phyloP scores from a whole-genome alignment of 164 flowering plant genomes.

The Macadamia tetraphylla region DNA sequence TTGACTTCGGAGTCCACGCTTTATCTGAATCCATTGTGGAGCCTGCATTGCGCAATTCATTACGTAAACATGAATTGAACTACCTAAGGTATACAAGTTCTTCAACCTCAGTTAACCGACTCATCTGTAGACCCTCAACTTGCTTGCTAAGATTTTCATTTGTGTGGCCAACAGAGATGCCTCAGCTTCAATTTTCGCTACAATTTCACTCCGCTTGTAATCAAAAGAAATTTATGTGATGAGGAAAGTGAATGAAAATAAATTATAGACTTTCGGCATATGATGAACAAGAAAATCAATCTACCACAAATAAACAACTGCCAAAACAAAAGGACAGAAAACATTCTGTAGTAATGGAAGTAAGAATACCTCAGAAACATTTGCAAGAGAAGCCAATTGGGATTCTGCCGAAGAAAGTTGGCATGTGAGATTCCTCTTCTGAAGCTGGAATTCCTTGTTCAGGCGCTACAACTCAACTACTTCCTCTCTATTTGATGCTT shows the following conservation, averaged over 20 bases:
- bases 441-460: conserved; percentile 87
- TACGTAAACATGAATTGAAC: conserved; percentile 96
- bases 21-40: conserved; percentile 28
- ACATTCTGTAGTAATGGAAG: too few relatives aligned
- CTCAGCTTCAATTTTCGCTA: conserved; percentile 72
- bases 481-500: conserved; percentile 75
- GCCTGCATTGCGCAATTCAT: conserved; percentile 67
- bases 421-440: conserved; percentile 71
- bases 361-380: conserved; percentile 67
- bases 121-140: conserved; percentile 96
- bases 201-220: conserved; percentile 62
- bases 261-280: not conserved
- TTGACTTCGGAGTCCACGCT: conserved; percentile 29
- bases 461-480: conserved; percentile 79
- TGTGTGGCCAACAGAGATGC: conserved; percentile 54
- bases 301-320: too few relatives aligned
- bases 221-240: not conserved
- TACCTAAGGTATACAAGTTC: conserved; percentile 95
- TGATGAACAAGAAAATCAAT: not conserved
- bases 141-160: conserved; percentile 88
- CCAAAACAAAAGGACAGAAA: too few relatives aligned
- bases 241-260: too few relatives aligned
- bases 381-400: conserved; percentile 52
- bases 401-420: conserved; percentile 76
- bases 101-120: conserved; percentile 93